Evolutionary conservation across 1,284 basidiomycete genomes (phyloP).

Genomic region (Marasmius sp.): DNA sequence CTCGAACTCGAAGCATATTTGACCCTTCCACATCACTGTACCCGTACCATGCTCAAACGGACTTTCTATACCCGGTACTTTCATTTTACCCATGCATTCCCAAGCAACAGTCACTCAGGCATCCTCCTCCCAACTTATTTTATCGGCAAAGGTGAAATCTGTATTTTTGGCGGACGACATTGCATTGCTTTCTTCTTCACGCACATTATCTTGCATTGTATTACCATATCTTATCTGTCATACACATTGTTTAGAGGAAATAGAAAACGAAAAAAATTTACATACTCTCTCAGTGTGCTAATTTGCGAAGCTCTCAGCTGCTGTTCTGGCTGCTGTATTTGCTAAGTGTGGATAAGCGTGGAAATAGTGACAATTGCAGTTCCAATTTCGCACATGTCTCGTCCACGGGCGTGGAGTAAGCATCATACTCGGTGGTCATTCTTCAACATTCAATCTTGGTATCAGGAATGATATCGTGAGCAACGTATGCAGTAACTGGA

Average conservation of each 20-base stretch:
- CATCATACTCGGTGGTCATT: not conserved
- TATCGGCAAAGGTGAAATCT: not conserved
- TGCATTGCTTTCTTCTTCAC: not conserved
- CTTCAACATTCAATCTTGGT: not conserved
- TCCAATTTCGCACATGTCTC: not conserved
- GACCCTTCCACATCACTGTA: no score
- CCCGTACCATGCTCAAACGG: no score
- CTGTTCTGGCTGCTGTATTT: no score
- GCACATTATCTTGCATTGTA: not conserved
- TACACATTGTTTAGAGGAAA: not conserved
- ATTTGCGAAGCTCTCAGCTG: no score
- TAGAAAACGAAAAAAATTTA: not conserved
- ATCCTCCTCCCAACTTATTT: not conserved
- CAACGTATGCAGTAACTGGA: no score
- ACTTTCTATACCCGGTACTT: not conserved
- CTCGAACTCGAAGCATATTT: not conserved
- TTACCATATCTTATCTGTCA: not conserved
- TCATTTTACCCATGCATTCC: not conserved
- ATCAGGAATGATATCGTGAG: not conserved
- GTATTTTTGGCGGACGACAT: not conserved
- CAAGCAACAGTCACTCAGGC: not conserved
- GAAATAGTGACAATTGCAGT: no score
- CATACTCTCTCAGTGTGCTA: no score
- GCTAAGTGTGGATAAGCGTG: no score
- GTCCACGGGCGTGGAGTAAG: not conserved